These are phyloP conservation scores for Aspergillus taichungensis DNA, from an alignment of 495 filamentous ascomycete species.

Conservation along the genomic window DNA sequence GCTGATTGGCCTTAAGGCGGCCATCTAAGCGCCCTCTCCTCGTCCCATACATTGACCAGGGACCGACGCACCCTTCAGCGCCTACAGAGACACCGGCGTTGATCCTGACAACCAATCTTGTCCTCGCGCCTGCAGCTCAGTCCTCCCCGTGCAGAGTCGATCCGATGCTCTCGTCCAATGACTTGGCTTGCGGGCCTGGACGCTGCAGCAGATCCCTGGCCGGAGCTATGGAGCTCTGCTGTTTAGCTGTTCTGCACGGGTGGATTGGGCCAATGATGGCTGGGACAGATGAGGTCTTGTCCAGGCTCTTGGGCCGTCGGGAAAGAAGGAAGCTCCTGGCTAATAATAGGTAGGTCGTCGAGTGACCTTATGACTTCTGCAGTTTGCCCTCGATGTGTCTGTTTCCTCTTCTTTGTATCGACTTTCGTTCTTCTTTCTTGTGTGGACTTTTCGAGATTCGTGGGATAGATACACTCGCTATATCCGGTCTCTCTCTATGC, in stretches of 20 bases:
- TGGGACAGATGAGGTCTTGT: background rate
- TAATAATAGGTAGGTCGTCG: background rate
- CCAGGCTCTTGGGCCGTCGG: too few relatives aligned
- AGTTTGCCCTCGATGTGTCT: background rate
- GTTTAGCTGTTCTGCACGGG: background rate
- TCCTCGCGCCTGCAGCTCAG: conserved; percentile 2
- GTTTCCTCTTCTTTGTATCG: conserved; percentile 1
- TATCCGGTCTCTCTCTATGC: background rate
- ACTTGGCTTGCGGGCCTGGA: background rate
- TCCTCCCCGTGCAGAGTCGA: conserved; percentile 5
- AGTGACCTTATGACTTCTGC: background rate
- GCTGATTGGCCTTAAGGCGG: too few relatives aligned
- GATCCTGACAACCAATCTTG: conserved; percentile 6
- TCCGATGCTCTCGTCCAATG: conserved; percentile 3
- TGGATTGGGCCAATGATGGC: background rate
- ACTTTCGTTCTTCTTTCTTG: background rate
- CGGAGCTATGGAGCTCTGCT: background rate
- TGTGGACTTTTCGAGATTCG: background rate
- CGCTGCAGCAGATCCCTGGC: background rate
- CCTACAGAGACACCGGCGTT: conserved; percentile 11
- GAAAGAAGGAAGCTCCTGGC: too few relatives aligned
- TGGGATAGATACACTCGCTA: too few relatives aligned
- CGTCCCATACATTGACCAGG: background rate
- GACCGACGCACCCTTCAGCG: conserved; percentile 20
- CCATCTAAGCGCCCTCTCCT: background rate